These are phyloP conservation scores for Arabis alpina DNA, from an alignment of 345 rosid genomes.

Conservation along the genomic window DNA sequence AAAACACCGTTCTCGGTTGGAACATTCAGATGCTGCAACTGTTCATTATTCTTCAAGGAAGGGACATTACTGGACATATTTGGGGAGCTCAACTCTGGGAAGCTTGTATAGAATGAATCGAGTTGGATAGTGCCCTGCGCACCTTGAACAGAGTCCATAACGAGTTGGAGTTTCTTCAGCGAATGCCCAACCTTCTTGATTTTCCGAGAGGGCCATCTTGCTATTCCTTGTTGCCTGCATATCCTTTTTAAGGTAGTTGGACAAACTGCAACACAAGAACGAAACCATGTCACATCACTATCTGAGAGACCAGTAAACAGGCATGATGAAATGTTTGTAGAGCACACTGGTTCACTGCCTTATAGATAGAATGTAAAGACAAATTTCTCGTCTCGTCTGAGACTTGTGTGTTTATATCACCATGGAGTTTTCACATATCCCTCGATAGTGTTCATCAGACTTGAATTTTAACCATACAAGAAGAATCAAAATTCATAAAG, in stretches of 20 bases:
- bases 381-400: background rate
- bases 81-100: constrained; percentile 83
- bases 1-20: constrained; percentile 47
- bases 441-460: background rate
- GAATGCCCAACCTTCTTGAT: constrained; percentile 97
- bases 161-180: constrained; percentile 84
- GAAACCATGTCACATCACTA: constrained; percentile 31
- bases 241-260: constrained; percentile 97
- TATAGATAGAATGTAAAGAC: background rate
- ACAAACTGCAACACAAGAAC: constrained; percentile 69
- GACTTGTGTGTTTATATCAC: constrained; percentile 1
- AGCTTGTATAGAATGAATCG: constrained; percentile 78
- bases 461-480: constrained; percentile 8
- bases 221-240: constrained; percentile 92
- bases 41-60: constrained; percentile 43
- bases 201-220: constrained; percentile 94
- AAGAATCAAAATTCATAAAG: constrained; percentile 18
- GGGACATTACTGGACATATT: constrained; percentile 50
- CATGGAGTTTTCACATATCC: background rate
- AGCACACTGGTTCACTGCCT: constrained; percentile 6
- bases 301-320: constrained; percentile 14
- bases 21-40: constrained; percentile 44
- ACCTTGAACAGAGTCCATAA: constrained; percentile 93
- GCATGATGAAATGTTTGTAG: background rate
- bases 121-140: constrained; percentile 78